A percentile compares a stretch with the other conserved stretches of the same genome.
Evolutionary conservation across 345 rosid species (phyloP).

Genomic region (Brassica carinata): DNA sequence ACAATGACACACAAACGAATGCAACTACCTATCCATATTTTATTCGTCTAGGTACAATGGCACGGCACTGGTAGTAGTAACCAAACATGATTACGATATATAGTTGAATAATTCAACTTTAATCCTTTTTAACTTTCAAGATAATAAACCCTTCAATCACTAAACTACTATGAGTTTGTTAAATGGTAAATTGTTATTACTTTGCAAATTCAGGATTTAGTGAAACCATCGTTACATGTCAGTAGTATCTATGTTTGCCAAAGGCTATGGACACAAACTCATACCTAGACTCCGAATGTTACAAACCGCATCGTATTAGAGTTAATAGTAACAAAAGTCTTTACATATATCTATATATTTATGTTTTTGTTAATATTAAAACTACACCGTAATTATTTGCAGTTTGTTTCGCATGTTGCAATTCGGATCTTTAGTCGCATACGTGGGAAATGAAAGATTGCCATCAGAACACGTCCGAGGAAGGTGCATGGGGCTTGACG

Average conservation of each 20-base stretch:
- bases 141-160: background rate
- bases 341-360: too few species aligned
- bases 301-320: too few species aligned
- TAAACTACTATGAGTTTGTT: background rate
- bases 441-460: background rate
- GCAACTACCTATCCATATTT: background rate
- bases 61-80: background rate
- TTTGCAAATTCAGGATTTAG: background rate
- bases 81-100: background rate
- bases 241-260: background rate
- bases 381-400: too few species aligned
- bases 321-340: too few species aligned
- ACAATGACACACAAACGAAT: conserved; percentile 5
- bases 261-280: conserved; percentile 5
- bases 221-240: background rate
- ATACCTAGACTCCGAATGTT: background rate
- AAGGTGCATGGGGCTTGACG: background rate
- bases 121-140: background rate
- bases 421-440: background rate
- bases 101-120: background rate
- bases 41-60: conserved; percentile 9
- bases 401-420: too few species aligned
- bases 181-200: background rate
- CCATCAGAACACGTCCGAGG: background rate
- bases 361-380: too few species aligned